Base-by-base conservation (phyloP, 1,284 basidiomycete species). In the Naganishia albida region DNA sequence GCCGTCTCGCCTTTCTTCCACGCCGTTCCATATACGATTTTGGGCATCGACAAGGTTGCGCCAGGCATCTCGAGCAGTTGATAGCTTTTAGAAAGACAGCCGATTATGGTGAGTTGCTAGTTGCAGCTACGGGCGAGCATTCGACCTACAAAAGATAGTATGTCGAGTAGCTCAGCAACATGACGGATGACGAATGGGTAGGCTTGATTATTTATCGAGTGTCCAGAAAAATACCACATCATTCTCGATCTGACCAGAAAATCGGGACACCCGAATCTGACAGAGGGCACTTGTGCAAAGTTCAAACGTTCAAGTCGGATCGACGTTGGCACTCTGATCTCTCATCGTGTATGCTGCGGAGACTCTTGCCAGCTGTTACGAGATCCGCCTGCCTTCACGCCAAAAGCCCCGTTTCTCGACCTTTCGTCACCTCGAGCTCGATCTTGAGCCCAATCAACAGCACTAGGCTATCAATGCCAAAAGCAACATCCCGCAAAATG, bases 1-100 rank as follows among this genome's bases (percentile, higher is more conserved):
- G 84, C 79, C 0, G 90, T 91, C 16, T 82, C 78, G 60, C 87
- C 86, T 73, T 87, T 86, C 80, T 90, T 90, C 88, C 88, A 67
- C 2, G 66, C 66, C 18, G 53, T 60, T n/a, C 66, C 62, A 46
- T 64, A 67, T 16, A 67, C 23, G n/a, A 67, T 67, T 15, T 60
- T 57, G 1, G 66, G 63, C 49, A 67, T 63, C 13, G 18, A 38
- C 13, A 50, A n/a, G 20, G 57, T 8, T 25, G 46, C 1, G 7
- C 10, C 20, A 2, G 34, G 28, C 51, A 53, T 53, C 12, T 51
- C 7, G 13, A 48, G 16, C 23, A 34, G 34, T 6, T 34, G 34
- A 10, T 34, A n/a, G n/a, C n/a, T n/a, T n/a, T n/a, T n/a, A n/a
- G n/a, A n/a, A n/a, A n/a, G n/a, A n/a, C n/a, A n/a, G n/a, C n/a